Conservation (phyloP, 1,284 basidiomycete species). For the Phylloboletellus chloephorus region DNA sequence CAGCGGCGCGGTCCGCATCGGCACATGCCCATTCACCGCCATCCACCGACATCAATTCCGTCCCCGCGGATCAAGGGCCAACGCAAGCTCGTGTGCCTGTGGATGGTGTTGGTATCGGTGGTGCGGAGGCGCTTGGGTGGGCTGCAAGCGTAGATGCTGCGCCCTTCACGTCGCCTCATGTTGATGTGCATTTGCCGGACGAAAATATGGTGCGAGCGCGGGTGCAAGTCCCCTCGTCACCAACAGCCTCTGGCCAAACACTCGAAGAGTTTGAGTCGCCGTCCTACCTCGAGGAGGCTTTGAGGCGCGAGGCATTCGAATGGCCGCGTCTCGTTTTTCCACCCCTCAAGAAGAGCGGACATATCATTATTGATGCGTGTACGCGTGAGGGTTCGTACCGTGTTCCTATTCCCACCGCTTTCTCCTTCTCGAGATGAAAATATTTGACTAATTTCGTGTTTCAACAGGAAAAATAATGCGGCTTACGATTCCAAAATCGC, state of each 20-base stretch:
- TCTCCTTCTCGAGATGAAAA: constrained; percentile 8
- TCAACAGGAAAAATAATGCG: constrained; percentile 80
- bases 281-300: constrained; percentile 41
- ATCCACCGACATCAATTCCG: constrained; percentile 18
- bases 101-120: constrained; percentile 30
- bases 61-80: constrained; percentile 33
- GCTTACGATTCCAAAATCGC: constrained; percentile 85
- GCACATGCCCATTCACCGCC: constrained; percentile 15
- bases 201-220: constrained; percentile 16
- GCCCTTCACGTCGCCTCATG: constrained; percentile 25
- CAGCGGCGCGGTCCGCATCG: constrained; percentile 9
- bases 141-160: constrained; percentile 16
- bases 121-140: constrained; percentile 15
- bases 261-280: constrained; percentile 15
- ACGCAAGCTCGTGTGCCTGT: constrained; percentile 43
- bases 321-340: constrained; percentile 93
- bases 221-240: constrained; percentile 9
- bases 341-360: constrained; percentile 88
- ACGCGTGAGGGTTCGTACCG: constrained; percentile 61
- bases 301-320: constrained; percentile 64
- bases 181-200: constrained; percentile 18
- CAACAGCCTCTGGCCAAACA: constrained; percentile 6
- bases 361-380: constrained; percentile 91
- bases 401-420: constrained; percentile 7
- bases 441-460: constrained; percentile 27